Evolutionary conservation across 768 basidiomycete species (phyloP), one percentile per base, ranked within the genome.

Genomic region (Candolleomyces aberdarensis): DNA sequence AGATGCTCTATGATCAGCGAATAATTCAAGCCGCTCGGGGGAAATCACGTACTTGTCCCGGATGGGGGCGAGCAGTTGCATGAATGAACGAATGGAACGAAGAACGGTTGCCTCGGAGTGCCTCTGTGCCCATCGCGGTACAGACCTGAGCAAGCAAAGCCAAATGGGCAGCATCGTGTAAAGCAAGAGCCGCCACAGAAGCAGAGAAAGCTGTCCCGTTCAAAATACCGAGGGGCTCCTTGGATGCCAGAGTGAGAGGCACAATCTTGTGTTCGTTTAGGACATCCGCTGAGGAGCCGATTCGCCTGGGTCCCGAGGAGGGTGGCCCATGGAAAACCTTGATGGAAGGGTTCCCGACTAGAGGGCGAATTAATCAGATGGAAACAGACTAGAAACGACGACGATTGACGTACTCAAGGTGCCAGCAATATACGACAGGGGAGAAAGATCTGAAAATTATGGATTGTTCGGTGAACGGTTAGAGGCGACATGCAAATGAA

Each of bases 91-190:
- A 76, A 13, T 79, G 84, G 66, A 84, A 87, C 19, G 85, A 86
- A 31, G 80, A 87, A 46, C 83, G 81, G 8, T 83, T 79, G 22
- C 91, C 91, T 41, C 81, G 72, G 39, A 93, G 79, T 17, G 89
- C 91, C 68, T 93, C 91, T 1, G 87, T 87, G 20, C 88, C 88
- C 83, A 93, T 84, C 0, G 91, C 90, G 2, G 90, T 92, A 71
- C 84, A 85, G 5, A 89, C 82, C 71, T 91, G 88, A 1, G 89
- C 78, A 15, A 88, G 72, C 14, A 88, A 71, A 20, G 82, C 74
- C 20, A 88, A 74, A 64, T 87, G 85, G 20, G 84, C 78, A 17
- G 89, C 85, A 57, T 92, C 89, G 64, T 87, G 82, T 40, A 92
- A 72, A 10, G 86, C 89, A 19, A 92, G 81, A 14, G 88, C 81